These are phyloP conservation scores for Stephania japonica DNA, from an alignment of 164 flowering plant species.

Conservation along the genomic window DNA sequence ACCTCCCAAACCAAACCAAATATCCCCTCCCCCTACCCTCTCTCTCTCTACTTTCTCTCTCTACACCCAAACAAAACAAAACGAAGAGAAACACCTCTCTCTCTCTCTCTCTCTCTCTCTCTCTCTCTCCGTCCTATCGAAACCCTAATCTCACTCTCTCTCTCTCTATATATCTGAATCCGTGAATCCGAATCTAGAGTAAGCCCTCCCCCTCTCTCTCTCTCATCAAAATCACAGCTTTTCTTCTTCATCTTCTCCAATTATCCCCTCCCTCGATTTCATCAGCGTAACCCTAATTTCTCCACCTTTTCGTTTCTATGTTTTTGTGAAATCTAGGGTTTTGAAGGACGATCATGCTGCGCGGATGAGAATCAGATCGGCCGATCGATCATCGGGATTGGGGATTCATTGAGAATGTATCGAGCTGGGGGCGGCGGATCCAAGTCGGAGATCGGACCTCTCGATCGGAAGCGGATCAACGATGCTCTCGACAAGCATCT, in stretches of 20 bases:
- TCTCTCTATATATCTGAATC: not conserved
- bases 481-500: slow-evolving; percentile 68
- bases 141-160: not conserved
- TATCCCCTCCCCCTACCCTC: no score
- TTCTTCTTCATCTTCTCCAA: not conserved
- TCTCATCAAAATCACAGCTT: no score
- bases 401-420: slow-evolving; percentile 30
- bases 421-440: slow-evolving; percentile 40
- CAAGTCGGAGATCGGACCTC: slow-evolving; percentile 35
- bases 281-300: slow-evolving; percentile 3
- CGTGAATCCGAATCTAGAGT: not conserved
- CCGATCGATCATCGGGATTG: slow-evolving; percentile 1
- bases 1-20: no score
- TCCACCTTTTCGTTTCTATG: not conserved
- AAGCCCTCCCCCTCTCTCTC: not conserved
- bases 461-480: slow-evolving; percentile 70
- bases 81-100: not conserved
- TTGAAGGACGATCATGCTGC: not conserved
- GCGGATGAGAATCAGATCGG: not conserved
- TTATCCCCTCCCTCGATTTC: not conserved
- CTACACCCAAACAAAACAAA: no score
- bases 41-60: no score
- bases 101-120: not conserved
- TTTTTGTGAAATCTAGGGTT: slow-evolving; percentile 9
- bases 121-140: not conserved